Conservation (phyloP, 192 early-diverging fungal species). For the Ramicandelaber brevisporus region DNA sequence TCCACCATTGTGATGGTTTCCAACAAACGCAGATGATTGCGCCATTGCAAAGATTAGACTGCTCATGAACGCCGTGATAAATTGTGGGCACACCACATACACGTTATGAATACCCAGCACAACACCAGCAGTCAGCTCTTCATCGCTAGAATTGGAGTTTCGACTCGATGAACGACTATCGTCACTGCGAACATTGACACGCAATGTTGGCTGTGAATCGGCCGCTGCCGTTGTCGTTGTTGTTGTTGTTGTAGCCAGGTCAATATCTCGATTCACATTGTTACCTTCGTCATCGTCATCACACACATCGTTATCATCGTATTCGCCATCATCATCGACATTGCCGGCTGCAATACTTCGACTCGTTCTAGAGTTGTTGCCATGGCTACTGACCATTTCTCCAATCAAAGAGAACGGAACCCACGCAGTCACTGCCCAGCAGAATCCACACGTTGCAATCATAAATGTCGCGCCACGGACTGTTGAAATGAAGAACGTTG, state of each 20-base stretch:
- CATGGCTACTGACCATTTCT: constrained; percentile 15
- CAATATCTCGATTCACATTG: too few relatives aligned
- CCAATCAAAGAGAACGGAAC: constrained; percentile 81
- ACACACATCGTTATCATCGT: too few relatives aligned
- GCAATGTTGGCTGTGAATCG: neutral
- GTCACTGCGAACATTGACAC: neutral
- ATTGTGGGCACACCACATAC: constrained; percentile 84
- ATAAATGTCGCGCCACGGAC: constrained; percentile 33
- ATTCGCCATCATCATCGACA: too few relatives aligned
- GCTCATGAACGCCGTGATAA: constrained; percentile 52
- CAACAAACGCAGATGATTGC: constrained; percentile 11
- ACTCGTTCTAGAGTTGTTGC: too few relatives aligned
- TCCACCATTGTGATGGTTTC: constrained; percentile 2
- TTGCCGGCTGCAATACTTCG: too few relatives aligned
- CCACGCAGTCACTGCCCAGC: constrained; percentile 81
- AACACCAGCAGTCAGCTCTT: constrained; percentile 52
- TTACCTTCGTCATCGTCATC: too few relatives aligned
- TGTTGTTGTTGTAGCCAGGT: constrained; percentile 1
- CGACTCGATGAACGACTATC: neutral
- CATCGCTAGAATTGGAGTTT: constrained; percentile 24
- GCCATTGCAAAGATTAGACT: constrained; percentile 37
- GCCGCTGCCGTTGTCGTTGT: too few relatives aligned
- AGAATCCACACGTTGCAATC: constrained; percentile 46
- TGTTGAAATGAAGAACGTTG: constrained; percentile 29
- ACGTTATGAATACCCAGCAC: constrained; percentile 88